Base-by-base conservation (phyloP, 2,329 filamentous ascomycete species). In the Cladosporium sp. region DNA sequence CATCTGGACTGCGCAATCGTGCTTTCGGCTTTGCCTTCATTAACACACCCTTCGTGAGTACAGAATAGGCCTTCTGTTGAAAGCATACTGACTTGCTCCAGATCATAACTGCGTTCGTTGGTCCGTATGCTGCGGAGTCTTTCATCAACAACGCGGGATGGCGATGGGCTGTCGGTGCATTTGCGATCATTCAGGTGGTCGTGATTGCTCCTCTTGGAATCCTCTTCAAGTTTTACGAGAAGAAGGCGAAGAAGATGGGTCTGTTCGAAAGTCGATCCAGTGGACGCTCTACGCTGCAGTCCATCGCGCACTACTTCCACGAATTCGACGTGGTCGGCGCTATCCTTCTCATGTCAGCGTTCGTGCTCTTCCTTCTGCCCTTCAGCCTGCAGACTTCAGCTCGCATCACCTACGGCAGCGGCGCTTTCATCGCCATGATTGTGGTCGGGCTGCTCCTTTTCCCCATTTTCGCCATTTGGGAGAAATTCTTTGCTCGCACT, bases 111-210 rank as follows among this genome's bases (percentile, higher is more conserved):
- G 68, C 69, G 0, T 72, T 75, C 35, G 71, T 68, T 2, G 70
- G 64, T 2, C 50, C 64, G 1, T 60, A 57, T 55, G 69, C 68
- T 29, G 73, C 72, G 1, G 49, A 74, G 5, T 69, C 68, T 2
- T 72, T 75, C 0, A 71, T 88, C 23, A 37, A 5, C 50, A 33
- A 26, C 1, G 50, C 65, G 12, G 37, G 83, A 52, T 91, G 86
- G 85, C 83, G 87, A 50, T 91, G 89, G 89, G 88, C 83, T 1
- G 91, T 88, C 71, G 89, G 88, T 46, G 81, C 83, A 68, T 91
- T 89, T 76, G 81, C 85, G 46, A 87, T 92, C 70, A 82, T 91
- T 65, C 80, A 87, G 3, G 88, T 89, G 1, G 77, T 84, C 50
- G 82, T 88, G 49, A 85, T 84, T 29, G 67, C 87, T n/a, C 89